A percentile compares a stretch with the other conserved stretches of the same genome.
Evolutionary conservation across 768 basidiomycete genomes (phyloP).

Genomic region (Vishniacozyma victoriae): DNA sequence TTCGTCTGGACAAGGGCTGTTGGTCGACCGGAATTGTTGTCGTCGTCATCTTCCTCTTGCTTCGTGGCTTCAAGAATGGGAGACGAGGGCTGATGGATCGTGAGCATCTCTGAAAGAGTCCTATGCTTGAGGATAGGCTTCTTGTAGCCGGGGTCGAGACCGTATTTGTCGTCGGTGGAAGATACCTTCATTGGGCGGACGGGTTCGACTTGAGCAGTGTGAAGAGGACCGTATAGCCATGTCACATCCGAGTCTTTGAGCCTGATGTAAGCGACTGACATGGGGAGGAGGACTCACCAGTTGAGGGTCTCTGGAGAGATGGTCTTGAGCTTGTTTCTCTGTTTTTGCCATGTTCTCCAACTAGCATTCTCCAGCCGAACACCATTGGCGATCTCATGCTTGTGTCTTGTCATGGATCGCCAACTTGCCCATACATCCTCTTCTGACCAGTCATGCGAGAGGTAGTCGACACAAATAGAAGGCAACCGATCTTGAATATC

Average conservation of each 20-base stretch:
- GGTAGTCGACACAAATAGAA: constrained; percentile 93
- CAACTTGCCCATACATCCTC: constrained; percentile 99
- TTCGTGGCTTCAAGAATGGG: constrained; percentile 55
- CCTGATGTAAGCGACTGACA: constrained; percentile 53
- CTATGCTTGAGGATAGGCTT: constrained; percentile 97
- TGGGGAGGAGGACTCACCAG: constrained; percentile 59
- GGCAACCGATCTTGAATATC: constrained; percentile 69
- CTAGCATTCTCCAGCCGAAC: constrained; percentile 92
- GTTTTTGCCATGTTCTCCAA: constrained; percentile 99
- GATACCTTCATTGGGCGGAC: constrained; percentile 60
- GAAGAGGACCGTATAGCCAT: constrained; percentile 95
- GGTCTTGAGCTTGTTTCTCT: constrained; percentile 90
- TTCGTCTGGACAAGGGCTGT: constrained; percentile 71
- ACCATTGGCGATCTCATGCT: constrained; percentile 96
- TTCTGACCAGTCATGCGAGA: constrained; percentile 94
- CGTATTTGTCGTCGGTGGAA: constrained; percentile 54
- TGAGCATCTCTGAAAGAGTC: constrained; percentile 82
- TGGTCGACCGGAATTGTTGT: constrained; percentile 56
- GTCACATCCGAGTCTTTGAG: constrained; percentile 98
- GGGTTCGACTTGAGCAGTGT: constrained; percentile 77
- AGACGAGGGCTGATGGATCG: constrained; percentile 61
- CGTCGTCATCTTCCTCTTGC: constrained; percentile 50
- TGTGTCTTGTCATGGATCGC: constrained; percentile 96
- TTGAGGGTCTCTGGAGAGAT: constrained; percentile 95
- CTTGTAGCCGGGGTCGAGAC: constrained; percentile 47